Conservation (phyloP, 2,329 filamentous ascomycete genomes). For the Gaeumannomyces tritici region DNA sequence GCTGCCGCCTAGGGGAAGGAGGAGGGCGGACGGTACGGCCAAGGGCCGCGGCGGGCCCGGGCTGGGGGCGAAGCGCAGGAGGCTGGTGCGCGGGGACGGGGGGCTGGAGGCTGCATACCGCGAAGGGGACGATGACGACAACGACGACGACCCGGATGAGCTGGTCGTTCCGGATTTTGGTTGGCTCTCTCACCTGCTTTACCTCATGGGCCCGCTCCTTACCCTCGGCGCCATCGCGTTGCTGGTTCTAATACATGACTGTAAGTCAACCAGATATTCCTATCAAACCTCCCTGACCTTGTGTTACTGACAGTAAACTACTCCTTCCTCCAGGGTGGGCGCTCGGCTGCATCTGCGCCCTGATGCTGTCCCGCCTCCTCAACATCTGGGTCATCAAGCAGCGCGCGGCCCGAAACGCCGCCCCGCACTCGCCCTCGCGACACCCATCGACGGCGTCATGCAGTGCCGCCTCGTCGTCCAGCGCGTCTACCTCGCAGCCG, state of each 20-base stretch:
- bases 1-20: slow-evolving; percentile 30
- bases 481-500: slow-evolving; percentile 10
- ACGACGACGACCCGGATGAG: slow-evolving; percentile 13
- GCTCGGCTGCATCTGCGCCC: slow-evolving; percentile 32
- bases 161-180: slow-evolving; percentile 26
- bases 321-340: slow-evolving; percentile 32
- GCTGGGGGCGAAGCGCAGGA: not conserved
- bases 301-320: too few species aligned
- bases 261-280: slow-evolving; percentile 13
- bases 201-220: slow-evolving; percentile 35
- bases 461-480: slow-evolving; percentile 1
- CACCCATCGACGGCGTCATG: not conserved
- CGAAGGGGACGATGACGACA: slow-evolving; percentile 12
- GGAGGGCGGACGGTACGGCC: not conserved
- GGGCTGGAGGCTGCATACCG: slow-evolving; percentile 13
- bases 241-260: slow-evolving; percentile 37
- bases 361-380: slow-evolving; percentile 43
- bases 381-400: slow-evolving; percentile 48
- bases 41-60: too few species aligned
- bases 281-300: too few species aligned
- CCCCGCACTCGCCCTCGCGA: slow-evolving; percentile 2
- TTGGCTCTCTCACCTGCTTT: slow-evolving; percentile 37
- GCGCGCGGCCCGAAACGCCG: slow-evolving; percentile 21
- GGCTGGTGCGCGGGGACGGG: slow-evolving; percentile 9
- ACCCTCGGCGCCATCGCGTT: slow-evolving; percentile 33